These are phyloP conservation scores for Aspergillus ellipticus DNA, from an alignment of 495 filamentous ascomycete species.

Conservation along the genomic window DNA sequence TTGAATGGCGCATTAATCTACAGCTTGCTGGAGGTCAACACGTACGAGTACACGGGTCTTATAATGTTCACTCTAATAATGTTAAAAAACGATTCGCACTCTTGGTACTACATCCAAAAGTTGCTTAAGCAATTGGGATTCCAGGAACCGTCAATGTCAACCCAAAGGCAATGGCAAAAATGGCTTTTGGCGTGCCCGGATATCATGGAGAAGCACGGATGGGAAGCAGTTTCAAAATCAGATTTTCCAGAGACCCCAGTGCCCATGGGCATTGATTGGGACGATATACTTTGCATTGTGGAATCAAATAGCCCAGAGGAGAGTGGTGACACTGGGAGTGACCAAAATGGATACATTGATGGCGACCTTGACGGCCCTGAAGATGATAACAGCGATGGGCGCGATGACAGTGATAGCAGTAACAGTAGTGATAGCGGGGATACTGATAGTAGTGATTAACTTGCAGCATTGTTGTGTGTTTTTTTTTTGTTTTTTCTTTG, in stretches of 20 bases:
- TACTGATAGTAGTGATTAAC: too few relatives aligned
- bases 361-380: neutral
- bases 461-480: too few relatives aligned
- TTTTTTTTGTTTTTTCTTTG: too few relatives aligned
- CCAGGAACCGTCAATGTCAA: neutral
- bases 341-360: neutral
- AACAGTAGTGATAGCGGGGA: neutral
- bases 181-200: neutral
- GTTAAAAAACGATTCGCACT: too few relatives aligned
- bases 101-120: too few relatives aligned
- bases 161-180: neutral
- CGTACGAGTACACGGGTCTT: too few relatives aligned
- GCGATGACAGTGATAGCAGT: neutral
- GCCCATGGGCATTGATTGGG: neutral
- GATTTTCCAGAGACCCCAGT: neutral
- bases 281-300: neutral
- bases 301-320: neutral
- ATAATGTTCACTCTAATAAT: too few relatives aligned
- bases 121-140: neutral
- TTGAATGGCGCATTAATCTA: too few relatives aligned
- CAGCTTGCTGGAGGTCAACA: too few relatives aligned
- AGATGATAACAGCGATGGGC: neutral
- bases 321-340: neutral
- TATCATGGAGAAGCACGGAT: neutral
- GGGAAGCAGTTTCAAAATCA: neutral